Percentiles rank a stretch among this genome's conserved stretches.
Evolutionary conservation across 495 filamentous ascomycete species (phyloP).

Genomic region (Xylaria longipes): DNA sequence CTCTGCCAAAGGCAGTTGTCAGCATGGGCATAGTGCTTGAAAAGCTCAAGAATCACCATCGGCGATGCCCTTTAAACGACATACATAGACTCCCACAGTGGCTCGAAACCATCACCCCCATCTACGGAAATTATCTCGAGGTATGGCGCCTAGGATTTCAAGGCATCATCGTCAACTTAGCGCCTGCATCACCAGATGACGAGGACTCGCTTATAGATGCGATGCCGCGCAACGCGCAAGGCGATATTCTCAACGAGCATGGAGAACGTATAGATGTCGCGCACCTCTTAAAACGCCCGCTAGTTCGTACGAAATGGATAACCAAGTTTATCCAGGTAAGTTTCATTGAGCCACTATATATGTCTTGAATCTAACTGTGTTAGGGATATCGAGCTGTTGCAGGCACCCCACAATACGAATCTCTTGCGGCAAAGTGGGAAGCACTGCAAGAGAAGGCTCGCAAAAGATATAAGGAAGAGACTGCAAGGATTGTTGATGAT

Average conservation of each 20-base stretch:
- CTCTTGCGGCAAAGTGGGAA: conserved; percentile 51
- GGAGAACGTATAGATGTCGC: conserved; percentile 95
- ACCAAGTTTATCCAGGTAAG: conserved; percentile 79
- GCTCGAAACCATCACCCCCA: conserved; percentile 75
- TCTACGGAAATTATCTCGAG: conserved; percentile 87
- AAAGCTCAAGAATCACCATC: conserved; percentile 79
- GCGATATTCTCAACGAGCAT: conserved; percentile 75
- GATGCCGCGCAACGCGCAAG: conserved; percentile 76
- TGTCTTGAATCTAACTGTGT: conserved; percentile 21
- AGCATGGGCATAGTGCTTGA: conserved; percentile 94
- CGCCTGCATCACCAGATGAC: conserved; percentile 65
- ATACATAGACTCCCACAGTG: conserved; percentile 74
- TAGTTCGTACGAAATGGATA: conserved; percentile 88
- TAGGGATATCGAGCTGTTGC: conserved; percentile 38
- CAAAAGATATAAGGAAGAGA: conserved; percentile 81
- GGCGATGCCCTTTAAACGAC: conserved; percentile 68
- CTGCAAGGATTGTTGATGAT: conserved; percentile 87
- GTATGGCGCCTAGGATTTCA: conserved; percentile 95
- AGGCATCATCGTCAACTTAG: conserved; percentile 92
- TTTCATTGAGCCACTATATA: not conserved
- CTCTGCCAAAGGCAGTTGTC: conserved; percentile 82
- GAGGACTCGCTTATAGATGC: conserved; percentile 68
- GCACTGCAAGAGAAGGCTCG: conserved; percentile 78
- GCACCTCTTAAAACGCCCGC: conserved; percentile 85
- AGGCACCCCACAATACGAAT: conserved; percentile 34